Evolutionary conservation across 2,329 filamentous ascomycete species (phyloP).

Genomic region (Aspergillus tanneri): DNA sequence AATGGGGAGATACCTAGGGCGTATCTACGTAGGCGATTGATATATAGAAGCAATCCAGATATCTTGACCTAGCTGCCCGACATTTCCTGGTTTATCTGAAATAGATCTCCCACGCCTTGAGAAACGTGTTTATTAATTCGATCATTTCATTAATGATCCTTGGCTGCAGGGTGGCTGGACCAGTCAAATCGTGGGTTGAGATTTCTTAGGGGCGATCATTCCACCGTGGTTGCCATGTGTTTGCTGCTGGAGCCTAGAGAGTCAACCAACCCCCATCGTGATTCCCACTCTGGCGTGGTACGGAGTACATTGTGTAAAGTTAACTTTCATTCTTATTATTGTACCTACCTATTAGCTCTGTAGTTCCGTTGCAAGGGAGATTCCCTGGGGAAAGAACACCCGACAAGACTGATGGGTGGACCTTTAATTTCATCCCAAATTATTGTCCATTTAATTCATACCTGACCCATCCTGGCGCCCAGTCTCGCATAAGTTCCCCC

Average conservation of each 20-base stretch:
- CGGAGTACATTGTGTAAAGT: background rate
- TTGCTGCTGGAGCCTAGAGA: slow-evolving; percentile 22
- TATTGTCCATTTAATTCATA: slow-evolving; percentile 1
- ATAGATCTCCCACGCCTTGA: no score
- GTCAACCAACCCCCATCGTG: slow-evolving; percentile 15
- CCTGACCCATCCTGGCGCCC: background rate
- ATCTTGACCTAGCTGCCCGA: no score
- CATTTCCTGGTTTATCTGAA: no score
- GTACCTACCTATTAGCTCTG: background rate
- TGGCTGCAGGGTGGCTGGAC: slow-evolving; percentile 19
- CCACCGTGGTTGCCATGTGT: slow-evolving; percentile 28
- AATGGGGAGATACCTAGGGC: background rate
- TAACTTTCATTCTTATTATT: background rate
- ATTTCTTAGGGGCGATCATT: slow-evolving; percentile 26
- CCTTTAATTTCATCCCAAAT: no score
- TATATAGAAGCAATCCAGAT: no score
- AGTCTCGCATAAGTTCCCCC: slow-evolving; percentile 1
- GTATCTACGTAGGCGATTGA: no score
- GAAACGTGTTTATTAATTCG: no score
- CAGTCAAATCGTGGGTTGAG: slow-evolving; percentile 14
- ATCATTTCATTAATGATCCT: no score
- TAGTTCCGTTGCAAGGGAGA: slow-evolving; percentile 2
- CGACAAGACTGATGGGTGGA: no score
- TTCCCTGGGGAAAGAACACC: no score
- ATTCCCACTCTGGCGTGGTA: background rate